Conservation (phyloP, 2,329 filamentous ascomycete species). For the Phialophora macrospora region DNA sequence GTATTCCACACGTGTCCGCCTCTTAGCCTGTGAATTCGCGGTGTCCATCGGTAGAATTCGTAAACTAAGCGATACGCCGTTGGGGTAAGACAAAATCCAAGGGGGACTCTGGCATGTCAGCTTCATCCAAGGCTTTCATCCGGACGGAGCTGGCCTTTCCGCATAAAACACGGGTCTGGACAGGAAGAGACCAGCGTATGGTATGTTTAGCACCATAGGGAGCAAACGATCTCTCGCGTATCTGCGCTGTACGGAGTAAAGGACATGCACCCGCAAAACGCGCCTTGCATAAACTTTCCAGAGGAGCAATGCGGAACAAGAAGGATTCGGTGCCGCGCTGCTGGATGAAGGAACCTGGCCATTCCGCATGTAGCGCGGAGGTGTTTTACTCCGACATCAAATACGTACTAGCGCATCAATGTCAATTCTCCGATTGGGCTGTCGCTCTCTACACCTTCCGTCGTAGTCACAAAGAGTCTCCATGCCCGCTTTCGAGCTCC, state of each 20-base stretch:
- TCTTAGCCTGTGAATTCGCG: neutral
- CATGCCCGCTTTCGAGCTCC: conserved; percentile 22
- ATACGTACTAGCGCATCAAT: neutral
- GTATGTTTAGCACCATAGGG: neutral
- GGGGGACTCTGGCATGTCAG: neutral
- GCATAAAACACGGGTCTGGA: neutral
- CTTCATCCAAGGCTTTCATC: neutral
- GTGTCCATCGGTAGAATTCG: neutral
- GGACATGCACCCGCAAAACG: neutral
- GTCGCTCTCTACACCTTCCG: neutral
- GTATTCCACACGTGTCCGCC: neutral
- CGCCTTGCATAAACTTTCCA: neutral
- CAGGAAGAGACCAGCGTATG: neutral
- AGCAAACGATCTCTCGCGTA: neutral
- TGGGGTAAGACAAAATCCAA: neutral
- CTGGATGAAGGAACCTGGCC: neutral
- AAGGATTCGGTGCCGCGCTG: conserved; percentile 13
- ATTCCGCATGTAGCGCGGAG: conserved; percentile 17
- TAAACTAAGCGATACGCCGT: neutral
- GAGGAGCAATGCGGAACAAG: conserved; percentile 6
- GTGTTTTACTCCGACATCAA: conserved; percentile 3
- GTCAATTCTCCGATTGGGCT: conserved; percentile 11
- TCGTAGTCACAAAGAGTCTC: conserved; percentile 15
- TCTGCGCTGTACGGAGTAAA: neutral
- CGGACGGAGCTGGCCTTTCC: neutral